Base-by-base conservation (phyloP, 352 stramenopile genomes). In the Globisporangium solare region DNA sequence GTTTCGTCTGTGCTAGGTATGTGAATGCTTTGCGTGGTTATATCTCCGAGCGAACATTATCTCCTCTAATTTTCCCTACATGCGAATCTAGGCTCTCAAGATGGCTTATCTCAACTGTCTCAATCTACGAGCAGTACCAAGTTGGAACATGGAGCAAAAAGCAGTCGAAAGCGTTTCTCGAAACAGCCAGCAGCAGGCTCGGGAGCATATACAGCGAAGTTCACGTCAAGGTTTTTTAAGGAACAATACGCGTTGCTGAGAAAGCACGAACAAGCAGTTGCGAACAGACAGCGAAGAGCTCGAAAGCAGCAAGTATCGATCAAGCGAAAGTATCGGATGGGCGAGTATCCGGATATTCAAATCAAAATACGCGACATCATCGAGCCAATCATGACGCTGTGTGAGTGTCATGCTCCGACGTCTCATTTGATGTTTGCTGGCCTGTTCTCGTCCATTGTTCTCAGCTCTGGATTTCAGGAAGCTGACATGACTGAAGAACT, bases 321-420 rank as follows among this genome's bases (percentile, higher is more conserved):
- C 37, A 77, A 74, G 50, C 64, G 84, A n/a, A 80, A 70, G 22
- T 94, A 94, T 45, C 71, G 84, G 6, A 52, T 70, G 12, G 84
- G 84, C 1, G 78, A 92, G 18, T 88, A 80, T 57, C 83, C 84
- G 21, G 84, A 94, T 46, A 94, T 94, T 58, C 72, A 92, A 45
- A 92, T 94, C 58, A 74, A 79, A 24, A 63, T 77, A 10, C 65
- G 60, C 42, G 84, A 94, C 56, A 74, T 94, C 45, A 35, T 92
- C 40, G 63, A 76, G 27, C 84, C 84, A 15, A 64, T 94, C 8
- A 80, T 91, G 56, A 62, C 61, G 10, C 60, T 94, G 0, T 91
- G 79, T 31, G 67, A 79, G 31, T 71, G 69, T 24, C 78, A 91
- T 43, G 49, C 60, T 1, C 46, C 64, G 15, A 87, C 70, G 1